phyloP scores from a whole-genome alignment of 805 yeast genomes.

The Teunomyces pallodes region DNA sequence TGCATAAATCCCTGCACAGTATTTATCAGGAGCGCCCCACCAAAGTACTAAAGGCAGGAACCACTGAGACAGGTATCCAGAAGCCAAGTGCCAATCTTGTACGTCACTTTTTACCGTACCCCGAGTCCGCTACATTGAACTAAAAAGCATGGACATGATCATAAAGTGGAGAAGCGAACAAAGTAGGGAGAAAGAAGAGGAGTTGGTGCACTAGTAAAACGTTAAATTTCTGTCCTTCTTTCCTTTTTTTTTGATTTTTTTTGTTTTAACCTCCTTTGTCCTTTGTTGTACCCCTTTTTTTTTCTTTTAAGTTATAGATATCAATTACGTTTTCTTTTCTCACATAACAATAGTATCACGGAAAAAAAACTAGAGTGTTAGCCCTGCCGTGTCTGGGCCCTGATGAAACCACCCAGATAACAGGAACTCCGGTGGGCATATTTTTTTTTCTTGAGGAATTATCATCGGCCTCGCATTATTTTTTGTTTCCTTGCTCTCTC shows the following conservation, averaged over 20 bases:
- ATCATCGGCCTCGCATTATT: neutral
- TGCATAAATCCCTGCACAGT: neutral
- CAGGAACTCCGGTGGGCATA: neutral
- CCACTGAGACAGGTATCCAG: too few species aligned
- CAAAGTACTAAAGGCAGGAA: too few species aligned
- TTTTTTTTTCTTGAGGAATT: neutral
- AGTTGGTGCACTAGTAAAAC: too few species aligned
- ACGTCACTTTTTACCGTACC: too few species aligned
- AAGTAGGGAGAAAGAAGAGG: too few species aligned
- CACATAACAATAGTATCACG: neutral
- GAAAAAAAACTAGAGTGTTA: neutral
- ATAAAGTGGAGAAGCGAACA: too few species aligned
- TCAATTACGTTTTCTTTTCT: neutral
- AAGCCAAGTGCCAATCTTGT: too few species aligned
- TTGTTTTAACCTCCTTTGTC: too few species aligned
- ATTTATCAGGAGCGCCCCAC: neutral
- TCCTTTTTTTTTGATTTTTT: too few species aligned
- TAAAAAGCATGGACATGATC: too few species aligned
- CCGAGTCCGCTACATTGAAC: too few species aligned
- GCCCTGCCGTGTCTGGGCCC: neutral
- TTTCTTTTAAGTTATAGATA: neutral
- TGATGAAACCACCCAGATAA: neutral
- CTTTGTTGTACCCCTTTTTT: neutral
- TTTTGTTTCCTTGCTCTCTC: neutral
- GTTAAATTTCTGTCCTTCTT: too few species aligned